Evolutionary conservation across 2,329 filamentous ascomycete species (phyloP).

Genomic region (Dothideomycetes sp.): DNA sequence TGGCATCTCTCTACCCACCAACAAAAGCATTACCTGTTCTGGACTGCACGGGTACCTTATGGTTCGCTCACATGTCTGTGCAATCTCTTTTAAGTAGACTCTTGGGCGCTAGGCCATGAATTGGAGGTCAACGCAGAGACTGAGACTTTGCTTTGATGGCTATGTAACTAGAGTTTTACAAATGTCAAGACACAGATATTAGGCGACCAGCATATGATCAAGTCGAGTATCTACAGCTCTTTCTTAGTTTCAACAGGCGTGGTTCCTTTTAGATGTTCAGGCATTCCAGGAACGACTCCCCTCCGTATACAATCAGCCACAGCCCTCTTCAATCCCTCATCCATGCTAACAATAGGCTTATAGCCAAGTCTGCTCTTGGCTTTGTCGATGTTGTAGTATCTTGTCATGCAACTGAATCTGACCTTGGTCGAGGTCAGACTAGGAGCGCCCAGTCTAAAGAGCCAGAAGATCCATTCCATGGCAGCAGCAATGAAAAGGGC

Average conservation of each 20-base stretch:
- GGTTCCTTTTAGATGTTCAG: constrained; percentile 16
- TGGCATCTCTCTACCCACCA: too few species aligned
- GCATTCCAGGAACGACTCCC: constrained; percentile 22
- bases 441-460: constrained; percentile 30
- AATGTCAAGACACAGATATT: too few species aligned
- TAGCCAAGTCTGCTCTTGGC: constrained; percentile 62
- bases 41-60: too few species aligned
- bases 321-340: constrained; percentile 47
- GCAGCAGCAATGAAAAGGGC: constrained; percentile 30
- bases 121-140: too few species aligned
- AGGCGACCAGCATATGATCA: too few species aligned
- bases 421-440: constrained; percentile 39
- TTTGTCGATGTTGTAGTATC: constrained; percentile 70
- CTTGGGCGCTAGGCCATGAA: too few species aligned
- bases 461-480: constrained; percentile 35
- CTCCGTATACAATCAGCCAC: constrained; percentile 29
- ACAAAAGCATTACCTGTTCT: too few species aligned
- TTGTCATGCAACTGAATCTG: constrained; percentile 60
- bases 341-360: constrained; percentile 52
- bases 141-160: too few species aligned
- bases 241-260: constrained; percentile 11
- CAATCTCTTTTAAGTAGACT: too few species aligned
- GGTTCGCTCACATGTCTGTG: too few species aligned
- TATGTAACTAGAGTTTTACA: too few species aligned
- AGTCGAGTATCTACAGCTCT: constrained; percentile 1